A percentile compares a stretch with the other conserved stretches of the same genome.
These are phyloP conservation scores for Diaporthe longicolla DNA, from an alignment of 2,329 filamentous ascomycete species.

Conservation along the genomic window DNA sequence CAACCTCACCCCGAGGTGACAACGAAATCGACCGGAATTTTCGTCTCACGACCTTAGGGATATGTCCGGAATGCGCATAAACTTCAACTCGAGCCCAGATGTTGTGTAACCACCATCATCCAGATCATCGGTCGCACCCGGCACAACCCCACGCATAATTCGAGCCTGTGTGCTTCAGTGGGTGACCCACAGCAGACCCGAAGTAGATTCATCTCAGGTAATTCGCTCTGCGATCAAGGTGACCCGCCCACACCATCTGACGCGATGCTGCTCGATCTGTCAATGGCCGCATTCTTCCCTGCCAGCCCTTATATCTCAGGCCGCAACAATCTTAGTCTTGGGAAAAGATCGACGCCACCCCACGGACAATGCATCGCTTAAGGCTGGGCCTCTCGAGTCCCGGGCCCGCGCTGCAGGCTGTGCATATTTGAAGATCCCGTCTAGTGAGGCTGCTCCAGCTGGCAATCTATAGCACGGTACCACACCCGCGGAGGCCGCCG, in stretches of 20 bases:
- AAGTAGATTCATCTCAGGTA: slow-evolving; percentile 11
- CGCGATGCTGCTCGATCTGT: neutral
- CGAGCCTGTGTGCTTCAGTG: neutral
- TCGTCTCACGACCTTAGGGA: slow-evolving; percentile 12
- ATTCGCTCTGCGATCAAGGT: neutral
- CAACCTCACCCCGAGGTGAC: neutral
- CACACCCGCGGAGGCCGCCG: neutral
- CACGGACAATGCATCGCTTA: slow-evolving; percentile 1
- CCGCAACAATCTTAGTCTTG: neutral
- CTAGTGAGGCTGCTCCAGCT: slow-evolving; percentile 10
- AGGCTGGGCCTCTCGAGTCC: neutral
- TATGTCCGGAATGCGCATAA: slow-evolving; percentile 26
- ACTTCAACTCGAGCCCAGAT: slow-evolving; percentile 9
- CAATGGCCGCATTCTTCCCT: neutral
- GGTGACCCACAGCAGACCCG: neutral
- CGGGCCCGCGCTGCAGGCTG: neutral
- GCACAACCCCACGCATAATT: slow-evolving; percentile 16
- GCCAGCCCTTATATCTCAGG: neutral
- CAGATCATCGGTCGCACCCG: slow-evolving; percentile 4
- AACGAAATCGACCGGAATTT: neutral
- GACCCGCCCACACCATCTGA: neutral
- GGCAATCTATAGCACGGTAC: neutral
- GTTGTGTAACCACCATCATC: slow-evolving; percentile 20
- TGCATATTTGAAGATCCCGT: slow-evolving; percentile 10
- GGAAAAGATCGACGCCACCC: slow-evolving; percentile 2